Conservation (phyloP, 2,329 filamentous ascomycete species). For the Fusarium pininemorale region DNA sequence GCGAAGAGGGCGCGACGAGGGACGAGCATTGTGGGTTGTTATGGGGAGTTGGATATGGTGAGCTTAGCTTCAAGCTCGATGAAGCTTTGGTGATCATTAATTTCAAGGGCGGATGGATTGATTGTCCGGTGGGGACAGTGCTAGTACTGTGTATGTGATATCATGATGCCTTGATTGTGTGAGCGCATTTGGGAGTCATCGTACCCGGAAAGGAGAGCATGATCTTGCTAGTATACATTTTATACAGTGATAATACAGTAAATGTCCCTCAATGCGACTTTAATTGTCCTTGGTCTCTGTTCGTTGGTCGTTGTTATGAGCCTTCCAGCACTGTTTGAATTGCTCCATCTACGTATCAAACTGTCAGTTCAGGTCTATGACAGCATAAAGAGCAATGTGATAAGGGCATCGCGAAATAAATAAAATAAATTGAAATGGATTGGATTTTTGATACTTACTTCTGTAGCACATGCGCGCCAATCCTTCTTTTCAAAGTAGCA, state of each 20-base stretch:
- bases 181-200: neutral
- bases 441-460: slow-evolving; percentile 68
- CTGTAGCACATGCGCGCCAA: slow-evolving; percentile 87
- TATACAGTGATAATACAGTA: neutral
- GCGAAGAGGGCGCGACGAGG: slow-evolving; percentile 36
- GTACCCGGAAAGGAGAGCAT: neutral
- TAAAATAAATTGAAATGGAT: rapidly evolving
- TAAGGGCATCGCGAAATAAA: neutral
- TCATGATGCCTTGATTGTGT: slow-evolving; percentile 25
- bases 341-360: slow-evolving; percentile 79
- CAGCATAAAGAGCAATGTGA: neutral
- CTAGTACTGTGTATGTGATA: neutral
- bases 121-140: slow-evolving; percentile 30
- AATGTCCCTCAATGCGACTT: neutral
- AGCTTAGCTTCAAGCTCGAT: neutral
- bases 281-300: slow-evolving; percentile 77
- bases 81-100: slow-evolving; percentile 16
- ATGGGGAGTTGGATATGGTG: neutral
- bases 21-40: slow-evolving; percentile 41
- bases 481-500: slow-evolving; percentile 97
- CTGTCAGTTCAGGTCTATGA: slow-evolving; percentile 17
- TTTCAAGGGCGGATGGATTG: slow-evolving; percentile 24
- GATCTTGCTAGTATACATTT: neutral
- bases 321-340: slow-evolving; percentile 92
- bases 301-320: slow-evolving; percentile 84